Evolutionary conservation across 192 early-diverging fungal species (phyloP).

Genomic region (Gonapodya prolifera): DNA sequence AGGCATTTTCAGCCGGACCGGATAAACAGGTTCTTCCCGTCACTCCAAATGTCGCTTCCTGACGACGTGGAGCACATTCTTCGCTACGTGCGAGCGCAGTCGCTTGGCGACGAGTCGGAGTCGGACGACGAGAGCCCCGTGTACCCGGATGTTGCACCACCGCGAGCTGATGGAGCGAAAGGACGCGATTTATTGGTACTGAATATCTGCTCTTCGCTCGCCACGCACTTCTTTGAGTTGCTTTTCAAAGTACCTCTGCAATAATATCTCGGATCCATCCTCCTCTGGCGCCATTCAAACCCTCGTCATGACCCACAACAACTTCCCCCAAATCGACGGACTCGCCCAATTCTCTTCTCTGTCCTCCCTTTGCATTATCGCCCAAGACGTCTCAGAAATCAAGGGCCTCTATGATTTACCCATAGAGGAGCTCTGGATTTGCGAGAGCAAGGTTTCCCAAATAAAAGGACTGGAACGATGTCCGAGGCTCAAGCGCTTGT

Average conservation of each 20-base stretch:
- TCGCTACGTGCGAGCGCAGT: neutral
- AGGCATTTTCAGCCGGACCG: too few species aligned
- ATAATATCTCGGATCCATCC: neutral
- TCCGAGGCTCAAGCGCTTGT: slow-evolving; percentile 26
- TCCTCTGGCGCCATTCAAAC: slow-evolving; percentile 9
- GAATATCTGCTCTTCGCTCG: neutral
- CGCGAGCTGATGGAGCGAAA: neutral
- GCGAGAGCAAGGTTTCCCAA: slow-evolving; percentile 28
- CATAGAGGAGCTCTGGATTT: slow-evolving; percentile 42
- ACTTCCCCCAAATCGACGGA: slow-evolving; percentile 24
- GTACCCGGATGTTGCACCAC: neutral
- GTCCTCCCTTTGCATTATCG: slow-evolving; percentile 33
- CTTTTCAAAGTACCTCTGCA: neutral
- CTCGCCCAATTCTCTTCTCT: slow-evolving; percentile 25
- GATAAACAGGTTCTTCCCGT: too few species aligned
- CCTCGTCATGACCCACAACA: slow-evolving; percentile 47
- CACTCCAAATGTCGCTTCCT: neutral
- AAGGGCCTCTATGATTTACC: slow-evolving; percentile 23
- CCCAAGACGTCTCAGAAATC: slow-evolving; percentile 37
- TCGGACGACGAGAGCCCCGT: neutral
- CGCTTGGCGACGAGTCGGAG: neutral
- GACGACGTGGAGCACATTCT: neutral
- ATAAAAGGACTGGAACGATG: slow-evolving; percentile 27
- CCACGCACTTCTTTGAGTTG: too few species aligned
- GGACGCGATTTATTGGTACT: neutral